Percentiles rank a stretch among this genome's conserved stretches.
phyloP scores from a whole-genome alignment of 2,329 filamentous ascomycete genomes.

The Diaporthe vaccinii region DNA sequence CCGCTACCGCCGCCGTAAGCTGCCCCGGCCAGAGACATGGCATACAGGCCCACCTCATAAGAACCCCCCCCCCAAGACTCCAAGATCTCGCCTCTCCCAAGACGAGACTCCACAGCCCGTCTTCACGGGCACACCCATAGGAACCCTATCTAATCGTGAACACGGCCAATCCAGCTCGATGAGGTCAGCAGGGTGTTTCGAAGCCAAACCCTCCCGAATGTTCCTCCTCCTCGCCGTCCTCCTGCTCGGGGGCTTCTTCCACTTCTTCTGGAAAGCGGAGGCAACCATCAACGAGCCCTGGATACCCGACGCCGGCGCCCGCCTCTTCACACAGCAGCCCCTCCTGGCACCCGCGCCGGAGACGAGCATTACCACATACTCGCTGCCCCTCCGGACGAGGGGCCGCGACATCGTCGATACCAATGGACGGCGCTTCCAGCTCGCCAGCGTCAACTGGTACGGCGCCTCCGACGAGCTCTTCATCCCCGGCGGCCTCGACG shows the following conservation, averaged over 20 bases:
- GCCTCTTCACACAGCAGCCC: constrained; percentile 62
- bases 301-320: constrained; percentile 62
- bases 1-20: not conserved
- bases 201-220: constrained; percentile 46
- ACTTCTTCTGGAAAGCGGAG: constrained; percentile 62
- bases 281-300: constrained; percentile 59
- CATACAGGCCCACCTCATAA: not conserved
- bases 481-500: constrained; percentile 73
- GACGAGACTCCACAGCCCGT: constrained; percentile 6
- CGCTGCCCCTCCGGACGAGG: constrained; percentile 69
- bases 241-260: constrained; percentile 54
- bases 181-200: constrained; percentile 36
- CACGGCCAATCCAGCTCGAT: constrained; percentile 20
- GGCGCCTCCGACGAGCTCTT: constrained; percentile 77
- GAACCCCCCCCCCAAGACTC: not conserved
- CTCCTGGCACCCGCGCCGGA: constrained; percentile 59
- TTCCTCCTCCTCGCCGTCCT: constrained; percentile 55
- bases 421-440: constrained; percentile 68
- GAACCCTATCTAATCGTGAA: not conserved
- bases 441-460: constrained; percentile 79
- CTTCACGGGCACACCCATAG: not conserved
- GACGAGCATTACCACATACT: constrained; percentile 61
- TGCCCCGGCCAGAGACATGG: not conserved
- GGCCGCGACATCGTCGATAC: constrained; percentile 74
- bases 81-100: not conserved